Base-by-base conservation (phyloP, 805 yeast genomes). In the Hanseniaspora taiwanica region DNA sequence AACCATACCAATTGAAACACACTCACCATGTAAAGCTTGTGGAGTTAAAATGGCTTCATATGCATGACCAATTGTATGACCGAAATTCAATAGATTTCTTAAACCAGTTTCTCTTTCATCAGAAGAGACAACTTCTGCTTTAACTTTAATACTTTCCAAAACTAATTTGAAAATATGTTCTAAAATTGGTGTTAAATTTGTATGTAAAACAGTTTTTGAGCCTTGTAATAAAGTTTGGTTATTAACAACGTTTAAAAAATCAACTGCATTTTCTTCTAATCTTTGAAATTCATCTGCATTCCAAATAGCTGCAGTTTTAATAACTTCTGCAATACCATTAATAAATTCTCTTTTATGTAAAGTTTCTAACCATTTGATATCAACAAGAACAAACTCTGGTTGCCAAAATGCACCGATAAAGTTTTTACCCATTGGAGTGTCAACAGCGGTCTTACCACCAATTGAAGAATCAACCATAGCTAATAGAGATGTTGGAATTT, bases 251-350 rank as follows among this genome's bases (percentile, higher is more conserved):
- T 73, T 65, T 44, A 84, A 68, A 55, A 91, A 87, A 10, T 60
- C 58, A 32, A 72, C 70, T 21, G 94, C 78, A 55, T 85, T 76
- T 24, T 67, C 61, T 60, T 91, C 98, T 44, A 91, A 71, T 48
- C 97, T 70, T 33, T 78, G 65, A 58, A 91, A 91, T 56, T 91
- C 98, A 1, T 54, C 67, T 47, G 82, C 95, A 57, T 87, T 79
- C 97, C 97, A 91, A 54, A 91, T 87, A 20, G 96, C 96, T 17
- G 97, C 97, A 13, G 98, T 91, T 63, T 91, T 91, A 51, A 91
- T 80, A 37, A 91, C 96, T 63, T 91, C 98, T 4, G 95, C 95
- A 87, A 91, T 91, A 45, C 98, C 98, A 56, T 91, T 91, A 52
- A 91, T 83, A 59, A 91, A 85, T 60, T 91, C 97, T 52, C 98